phyloP scores from a whole-genome alignment of 2,329 filamentous ascomycete species.

The Trichoderma sp. region DNA sequence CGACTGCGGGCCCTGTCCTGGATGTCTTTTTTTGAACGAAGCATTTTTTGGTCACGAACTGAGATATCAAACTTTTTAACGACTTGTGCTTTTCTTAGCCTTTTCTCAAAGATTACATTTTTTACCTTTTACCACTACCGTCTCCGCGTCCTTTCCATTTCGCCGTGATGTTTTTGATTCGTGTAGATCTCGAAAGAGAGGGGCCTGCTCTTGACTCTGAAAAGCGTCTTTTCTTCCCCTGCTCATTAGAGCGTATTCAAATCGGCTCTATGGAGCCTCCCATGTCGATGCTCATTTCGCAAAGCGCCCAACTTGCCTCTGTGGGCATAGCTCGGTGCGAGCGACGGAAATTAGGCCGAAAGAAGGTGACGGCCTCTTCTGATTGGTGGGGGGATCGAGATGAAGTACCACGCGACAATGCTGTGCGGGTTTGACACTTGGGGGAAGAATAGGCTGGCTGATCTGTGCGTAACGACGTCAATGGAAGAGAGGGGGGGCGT shows the following conservation, averaged over 20 bases:
- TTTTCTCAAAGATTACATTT: neutral
- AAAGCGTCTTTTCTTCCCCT: neutral
- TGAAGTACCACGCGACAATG: neutral
- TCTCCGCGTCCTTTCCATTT: neutral
- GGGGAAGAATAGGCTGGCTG: neutral
- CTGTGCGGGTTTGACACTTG: neutral
- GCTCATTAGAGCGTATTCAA: neutral
- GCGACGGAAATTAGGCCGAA: neutral
- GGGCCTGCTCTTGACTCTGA: neutral
- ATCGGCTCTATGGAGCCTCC: neutral
- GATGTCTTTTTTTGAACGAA: slow-evolving; percentile 27
- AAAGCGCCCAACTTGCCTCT: slow-evolving; percentile 1
- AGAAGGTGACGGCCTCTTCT: neutral
- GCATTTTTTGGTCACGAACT: slow-evolving; percentile 24
- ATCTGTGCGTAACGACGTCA: neutral
- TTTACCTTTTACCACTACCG: neutral
- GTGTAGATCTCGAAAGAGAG: neutral
- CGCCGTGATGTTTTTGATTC: neutral
- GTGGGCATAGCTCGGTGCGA: neutral
- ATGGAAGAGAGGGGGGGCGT: neutral
- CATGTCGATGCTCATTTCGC: slow-evolving; percentile 4
- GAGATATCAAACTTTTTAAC: slow-evolving; percentile 20
- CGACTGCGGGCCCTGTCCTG: slow-evolving; percentile 24
- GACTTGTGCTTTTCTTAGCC: slow-evolving; percentile 16
- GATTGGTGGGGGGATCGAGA: neutral